phyloP scores from a whole-genome alignment of 1,284 basidiomycete genomes.

The Entoloma clypeatum region DNA sequence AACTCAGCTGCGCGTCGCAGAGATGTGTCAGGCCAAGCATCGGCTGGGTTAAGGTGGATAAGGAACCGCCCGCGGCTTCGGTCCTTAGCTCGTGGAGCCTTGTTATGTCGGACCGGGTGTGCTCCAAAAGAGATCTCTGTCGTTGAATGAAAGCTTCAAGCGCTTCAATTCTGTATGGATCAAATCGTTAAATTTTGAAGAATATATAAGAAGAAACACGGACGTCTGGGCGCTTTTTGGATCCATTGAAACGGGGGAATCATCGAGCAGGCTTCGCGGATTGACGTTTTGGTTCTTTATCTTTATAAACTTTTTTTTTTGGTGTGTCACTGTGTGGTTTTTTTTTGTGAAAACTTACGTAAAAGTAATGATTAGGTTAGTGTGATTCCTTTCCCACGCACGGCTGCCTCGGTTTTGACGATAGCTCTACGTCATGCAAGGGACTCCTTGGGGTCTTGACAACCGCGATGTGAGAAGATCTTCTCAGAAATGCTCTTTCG shows the following conservation, averaged over 20 bases:
- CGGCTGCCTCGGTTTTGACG: too few relatives aligned
- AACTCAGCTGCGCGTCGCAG: slow-evolving; percentile 32
- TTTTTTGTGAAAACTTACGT: too few relatives aligned
- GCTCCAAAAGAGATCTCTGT: slow-evolving; percentile 53
- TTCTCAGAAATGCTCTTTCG: too few relatives aligned
- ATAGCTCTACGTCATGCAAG: too few relatives aligned
- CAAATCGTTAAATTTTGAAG: slow-evolving; percentile 1
- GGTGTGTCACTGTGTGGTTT: too few relatives aligned
- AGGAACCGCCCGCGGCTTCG: slow-evolving; percentile 29
- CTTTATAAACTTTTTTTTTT: too few relatives aligned
- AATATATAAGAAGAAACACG: slow-evolving; percentile 22
- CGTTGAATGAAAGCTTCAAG: slow-evolving; percentile 60
- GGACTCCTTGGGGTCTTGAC: too few relatives aligned
- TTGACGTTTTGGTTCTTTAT: too few relatives aligned
- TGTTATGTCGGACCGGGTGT: slow-evolving; percentile 58
- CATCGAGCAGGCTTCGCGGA: too few relatives aligned
- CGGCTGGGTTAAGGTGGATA: slow-evolving; percentile 25
- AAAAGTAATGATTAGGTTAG: too few relatives aligned
- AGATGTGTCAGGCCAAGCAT: slow-evolving; percentile 38
- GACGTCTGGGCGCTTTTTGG: slow-evolving; percentile 57
- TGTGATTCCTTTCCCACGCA: too few relatives aligned
- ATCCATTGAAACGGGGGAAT: slow-evolving; percentile 41
- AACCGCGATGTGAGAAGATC: too few relatives aligned
- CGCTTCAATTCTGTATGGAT: slow-evolving; percentile 51
- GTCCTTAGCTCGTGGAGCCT: slow-evolving; percentile 43